Conservation (phyloP, 495 filamentous ascomycete species). For the Tuber umbilicatum region DNA sequence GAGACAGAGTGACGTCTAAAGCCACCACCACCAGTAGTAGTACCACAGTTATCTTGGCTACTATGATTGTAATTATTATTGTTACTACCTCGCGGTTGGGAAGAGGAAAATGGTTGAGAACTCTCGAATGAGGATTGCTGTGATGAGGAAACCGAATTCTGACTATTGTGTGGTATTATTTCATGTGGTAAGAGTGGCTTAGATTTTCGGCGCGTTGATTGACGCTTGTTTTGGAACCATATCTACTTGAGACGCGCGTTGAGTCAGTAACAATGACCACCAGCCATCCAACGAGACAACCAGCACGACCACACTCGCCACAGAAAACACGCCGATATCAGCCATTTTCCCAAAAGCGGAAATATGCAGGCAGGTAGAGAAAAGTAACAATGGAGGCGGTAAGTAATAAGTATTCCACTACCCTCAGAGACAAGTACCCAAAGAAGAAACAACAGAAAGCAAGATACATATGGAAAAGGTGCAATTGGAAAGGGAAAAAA, state of each 20-base stretch:
- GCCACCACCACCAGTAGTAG: not conserved
- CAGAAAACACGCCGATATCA: not conserved
- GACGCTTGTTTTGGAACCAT: constrained; percentile 98
- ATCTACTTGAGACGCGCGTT: constrained; percentile 56
- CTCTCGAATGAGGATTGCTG: constrained; percentile 27
- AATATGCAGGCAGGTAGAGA: not conserved
- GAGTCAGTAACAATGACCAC: not conserved
- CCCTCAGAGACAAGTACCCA: not conserved
- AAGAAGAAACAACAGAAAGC: constrained; percentile 6
- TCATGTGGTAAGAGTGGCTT: constrained; percentile 80
- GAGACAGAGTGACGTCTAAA: not conserved
- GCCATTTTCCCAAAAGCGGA: not conserved
- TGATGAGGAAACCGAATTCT: constrained; percentile 18
- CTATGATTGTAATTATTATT: constrained; percentile 3
- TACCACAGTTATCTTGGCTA: not conserved
- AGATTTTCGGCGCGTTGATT: constrained; percentile 85
- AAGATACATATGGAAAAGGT: not conserved
- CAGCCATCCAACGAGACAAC: not conserved
- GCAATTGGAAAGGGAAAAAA: not conserved
- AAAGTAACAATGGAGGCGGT: not conserved
- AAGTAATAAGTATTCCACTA: not conserved
- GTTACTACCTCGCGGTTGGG: constrained; percentile 17
- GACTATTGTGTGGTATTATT: constrained; percentile 46
- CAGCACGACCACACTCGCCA: not conserved
- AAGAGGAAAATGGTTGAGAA: constrained; percentile 23